Evolutionary conservation across 805 yeast genomes (phyloP).

Genomic region (Kurtzmaniella fragi): DNA sequence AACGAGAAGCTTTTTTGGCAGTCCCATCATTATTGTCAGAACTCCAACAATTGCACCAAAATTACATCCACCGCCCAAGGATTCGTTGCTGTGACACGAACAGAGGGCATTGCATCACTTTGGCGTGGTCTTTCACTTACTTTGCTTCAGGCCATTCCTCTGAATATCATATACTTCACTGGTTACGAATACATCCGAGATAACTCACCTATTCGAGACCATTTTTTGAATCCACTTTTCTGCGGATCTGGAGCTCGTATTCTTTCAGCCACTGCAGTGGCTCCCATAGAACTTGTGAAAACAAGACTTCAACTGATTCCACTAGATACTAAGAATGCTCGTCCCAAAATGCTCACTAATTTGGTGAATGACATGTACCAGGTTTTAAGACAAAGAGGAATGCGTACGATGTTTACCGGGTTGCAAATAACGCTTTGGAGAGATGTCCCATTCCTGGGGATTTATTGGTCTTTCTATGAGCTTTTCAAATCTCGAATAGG

Average conservation of each 20-base stretch:
- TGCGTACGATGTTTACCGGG: constrained; percentile 72
- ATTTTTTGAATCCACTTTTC: constrained; percentile 68
- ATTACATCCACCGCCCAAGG: constrained; percentile 75
- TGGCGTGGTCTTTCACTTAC: constrained; percentile 90
- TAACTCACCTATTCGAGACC: constrained; percentile 39
- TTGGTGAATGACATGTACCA: constrained; percentile 48
- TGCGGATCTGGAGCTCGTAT: constrained; percentile 85
- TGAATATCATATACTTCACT: constrained; percentile 89
- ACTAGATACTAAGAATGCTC: constrained; percentile 20
- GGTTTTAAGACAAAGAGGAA: constrained; percentile 54
- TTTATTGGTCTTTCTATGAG: constrained; percentile 91
- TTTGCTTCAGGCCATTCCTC: constrained; percentile 83
- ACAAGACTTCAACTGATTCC: constrained; percentile 92
- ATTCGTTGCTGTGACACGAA: constrained; percentile 52
- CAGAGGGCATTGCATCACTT: constrained; percentile 72
- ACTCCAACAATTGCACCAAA: constrained; percentile 37
- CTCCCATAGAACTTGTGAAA: constrained; percentile 83
- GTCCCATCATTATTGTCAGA: constrained; percentile 30
- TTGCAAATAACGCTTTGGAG: constrained; percentile 87
- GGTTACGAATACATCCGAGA: constrained; percentile 88
- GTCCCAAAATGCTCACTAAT: constrained; percentile 33
- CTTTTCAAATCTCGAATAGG: constrained; percentile 25
- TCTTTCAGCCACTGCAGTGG: constrained; percentile 75
- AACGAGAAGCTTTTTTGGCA: constrained; percentile 31
- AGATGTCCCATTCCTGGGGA: constrained; percentile 94